Percentiles rank a stretch among this genome's conserved stretches.
Evolutionary conservation across 371 early-diverging fungal genomes (phyloP).

Genomic region (Vavraia culicis): DNA sequence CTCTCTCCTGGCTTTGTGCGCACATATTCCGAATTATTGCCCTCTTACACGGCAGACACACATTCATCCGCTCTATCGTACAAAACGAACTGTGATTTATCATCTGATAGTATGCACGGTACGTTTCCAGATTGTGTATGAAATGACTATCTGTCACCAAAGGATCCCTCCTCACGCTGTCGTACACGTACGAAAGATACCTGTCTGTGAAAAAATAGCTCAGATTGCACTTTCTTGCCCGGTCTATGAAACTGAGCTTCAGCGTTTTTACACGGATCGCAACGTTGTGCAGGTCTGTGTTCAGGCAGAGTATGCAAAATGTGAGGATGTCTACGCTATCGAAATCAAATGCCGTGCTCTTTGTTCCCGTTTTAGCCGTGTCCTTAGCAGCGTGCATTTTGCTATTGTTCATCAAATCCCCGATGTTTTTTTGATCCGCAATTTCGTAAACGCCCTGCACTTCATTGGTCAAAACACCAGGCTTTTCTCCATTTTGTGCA

Average conservation of each 20-base stretch:
- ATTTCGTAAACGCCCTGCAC: conserved; percentile 51
- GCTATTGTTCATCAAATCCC: not conserved
- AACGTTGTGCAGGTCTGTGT: conserved; percentile 71
- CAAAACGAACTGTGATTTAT: no score
- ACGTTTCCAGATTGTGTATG: no score
- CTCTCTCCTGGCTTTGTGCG: no score
- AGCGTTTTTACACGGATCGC: conserved; percentile 64
- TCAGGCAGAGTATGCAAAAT: conserved; percentile 65
- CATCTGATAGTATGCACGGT: no score
- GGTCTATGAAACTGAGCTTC: conserved; percentile 53
- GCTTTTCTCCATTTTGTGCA: no score
- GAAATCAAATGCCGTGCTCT: conserved; percentile 1
- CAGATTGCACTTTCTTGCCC: conserved; percentile 3
- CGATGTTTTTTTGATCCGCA: conserved; percentile 53
- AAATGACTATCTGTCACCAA: no score
- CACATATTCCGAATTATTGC: no score
- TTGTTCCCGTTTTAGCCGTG: not conserved
- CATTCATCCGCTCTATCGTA: no score
- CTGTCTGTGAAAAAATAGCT: conserved; percentile 3
- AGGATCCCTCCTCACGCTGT: conserved; percentile 10
- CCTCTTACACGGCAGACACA: no score
- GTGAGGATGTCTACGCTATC: conserved; percentile 51
- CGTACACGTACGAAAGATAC: conserved; percentile 13
- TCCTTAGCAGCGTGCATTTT: not conserved
- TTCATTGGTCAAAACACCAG: conserved; percentile 41